Evolutionary conservation across 192 early-diverging fungal species (phyloP).

Genomic region (Helicostylum pulchrum): DNA sequence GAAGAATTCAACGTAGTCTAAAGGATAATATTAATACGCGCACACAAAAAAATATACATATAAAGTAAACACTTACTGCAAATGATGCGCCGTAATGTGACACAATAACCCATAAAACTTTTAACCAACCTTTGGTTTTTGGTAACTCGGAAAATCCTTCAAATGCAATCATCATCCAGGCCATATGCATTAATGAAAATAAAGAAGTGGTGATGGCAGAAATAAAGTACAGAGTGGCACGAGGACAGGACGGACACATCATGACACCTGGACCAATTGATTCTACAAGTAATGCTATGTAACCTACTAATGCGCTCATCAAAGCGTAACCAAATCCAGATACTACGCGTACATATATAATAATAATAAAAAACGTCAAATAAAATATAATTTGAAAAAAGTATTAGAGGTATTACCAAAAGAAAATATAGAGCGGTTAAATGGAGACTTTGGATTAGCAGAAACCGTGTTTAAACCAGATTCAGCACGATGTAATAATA

Average conservation of each 20-base stretch:
- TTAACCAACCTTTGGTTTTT: conserved; percentile 25
- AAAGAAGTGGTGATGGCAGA: conserved; percentile 66
- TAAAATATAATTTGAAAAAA: neutral
- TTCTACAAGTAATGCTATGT: conserved; percentile 61
- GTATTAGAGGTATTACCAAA: conserved; percentile 48
- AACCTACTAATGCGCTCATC: conserved; percentile 68
- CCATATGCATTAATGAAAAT: conserved; percentile 67
- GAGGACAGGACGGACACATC: conserved; percentile 62
- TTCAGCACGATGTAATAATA: conserved; percentile 60
- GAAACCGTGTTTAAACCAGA: conserved; percentile 59
- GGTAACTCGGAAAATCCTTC: conserved; percentile 51
- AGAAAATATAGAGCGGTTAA: conserved; percentile 58
- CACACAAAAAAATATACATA: neutral
- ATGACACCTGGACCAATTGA: conserved; percentile 69
- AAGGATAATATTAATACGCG: neutral
- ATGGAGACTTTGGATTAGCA: conserved; percentile 59
- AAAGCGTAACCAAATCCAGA: conserved; percentile 71
- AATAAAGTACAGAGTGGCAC: conserved; percentile 59
- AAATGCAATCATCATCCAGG: conserved; percentile 76
- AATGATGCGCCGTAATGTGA: conserved; percentile 70
- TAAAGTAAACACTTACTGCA: conserved; percentile 38
- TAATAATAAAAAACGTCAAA: neutral
- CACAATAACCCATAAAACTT: conserved; percentile 50
- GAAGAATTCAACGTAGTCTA: conserved; percentile 53
- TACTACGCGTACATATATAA: conserved; percentile 33